Conservation (phyloP, 345 rosid genomes). For the Linum lewisii region DNA sequence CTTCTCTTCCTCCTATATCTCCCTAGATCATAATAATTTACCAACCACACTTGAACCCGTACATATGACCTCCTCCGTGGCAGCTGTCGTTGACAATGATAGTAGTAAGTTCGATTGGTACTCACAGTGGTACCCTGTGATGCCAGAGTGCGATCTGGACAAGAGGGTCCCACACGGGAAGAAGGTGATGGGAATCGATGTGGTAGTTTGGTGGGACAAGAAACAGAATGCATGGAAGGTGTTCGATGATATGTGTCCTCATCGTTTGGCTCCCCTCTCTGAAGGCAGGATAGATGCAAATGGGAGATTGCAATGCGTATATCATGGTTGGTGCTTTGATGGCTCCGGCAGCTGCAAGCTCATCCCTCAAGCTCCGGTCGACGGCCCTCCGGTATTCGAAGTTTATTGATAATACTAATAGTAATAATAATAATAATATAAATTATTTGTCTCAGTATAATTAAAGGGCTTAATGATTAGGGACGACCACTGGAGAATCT, state of each 20-base stretch:
- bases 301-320: slow-evolving; percentile 5
- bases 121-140: slow-evolving; percentile 4
- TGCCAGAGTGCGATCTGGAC: slow-evolving; percentile 7
- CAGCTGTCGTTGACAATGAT: neutral
- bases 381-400: slow-evolving; percentile 5
- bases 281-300: slow-evolving; percentile 3
- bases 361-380: slow-evolving; percentile 3
- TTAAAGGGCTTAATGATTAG: no score
- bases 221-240: neutral
- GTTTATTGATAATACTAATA: no score
- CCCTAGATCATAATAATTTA: neutral
- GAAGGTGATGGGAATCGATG: slow-evolving; percentile 4
- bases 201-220: slow-evolving; percentile 7
- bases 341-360: slow-evolving; percentile 4
- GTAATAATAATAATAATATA: no score
- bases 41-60: neutral
- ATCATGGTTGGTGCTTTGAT: slow-evolving; percentile 8
- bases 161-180: slow-evolving; percentile 6
- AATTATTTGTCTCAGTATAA: no score
- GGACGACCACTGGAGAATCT: no score
- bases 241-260: slow-evolving; percentile 8
- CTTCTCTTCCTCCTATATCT: neutral
- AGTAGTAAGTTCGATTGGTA: neutral
- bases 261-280: slow-evolving; percentile 4
- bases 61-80: no score